phyloP scores from a whole-genome alignment of 1,284 basidiomycete species.

The Ceraceosorus bombacis region DNA sequence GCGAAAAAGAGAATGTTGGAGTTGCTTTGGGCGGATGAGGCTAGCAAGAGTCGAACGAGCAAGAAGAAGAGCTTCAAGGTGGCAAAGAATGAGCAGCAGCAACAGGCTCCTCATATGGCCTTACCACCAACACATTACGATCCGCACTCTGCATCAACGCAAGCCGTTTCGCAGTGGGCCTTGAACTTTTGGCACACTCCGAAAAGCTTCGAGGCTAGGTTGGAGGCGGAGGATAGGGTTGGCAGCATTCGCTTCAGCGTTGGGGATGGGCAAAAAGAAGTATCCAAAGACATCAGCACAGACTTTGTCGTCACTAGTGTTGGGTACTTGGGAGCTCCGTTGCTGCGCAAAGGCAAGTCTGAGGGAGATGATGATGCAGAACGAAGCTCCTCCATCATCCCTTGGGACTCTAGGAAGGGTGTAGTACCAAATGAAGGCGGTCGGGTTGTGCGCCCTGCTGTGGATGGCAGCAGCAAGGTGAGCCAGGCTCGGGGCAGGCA shows the following conservation, averaged over 20 bases:
- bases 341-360: conserved; percentile 19
- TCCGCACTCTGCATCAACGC: neutral
- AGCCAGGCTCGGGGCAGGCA: neutral
- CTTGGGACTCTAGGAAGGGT: conserved; percentile 15
- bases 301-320: conserved; percentile 73
- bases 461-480: conserved; percentile 3
- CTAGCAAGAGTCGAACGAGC: too few species aligned
- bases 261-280: conserved; percentile 19
- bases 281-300: conserved; percentile 59
- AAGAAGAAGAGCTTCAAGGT: conserved; percentile 59
- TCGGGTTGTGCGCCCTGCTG: conserved; percentile 12
- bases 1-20: conserved; percentile 55
- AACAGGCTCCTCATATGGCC: conserved; percentile 39
- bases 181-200: conserved; percentile 8
- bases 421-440: conserved; percentile 21
- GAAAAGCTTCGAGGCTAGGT: neutral
- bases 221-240: too few species aligned
- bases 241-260: neutral
- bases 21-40: conserved; percentile 51
- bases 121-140: conserved; percentile 1
- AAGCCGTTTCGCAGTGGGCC: conserved; percentile 1
- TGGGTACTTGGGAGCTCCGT: conserved; percentile 71
- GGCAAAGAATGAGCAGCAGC: conserved; percentile 26
- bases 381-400: conserved; percentile 4
- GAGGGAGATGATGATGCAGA: neutral